These are phyloP conservation scores for Yamadazyma membranifaciens DNA, from an alignment of 1,139 yeast genomes.

Conservation along the genomic window DNA sequence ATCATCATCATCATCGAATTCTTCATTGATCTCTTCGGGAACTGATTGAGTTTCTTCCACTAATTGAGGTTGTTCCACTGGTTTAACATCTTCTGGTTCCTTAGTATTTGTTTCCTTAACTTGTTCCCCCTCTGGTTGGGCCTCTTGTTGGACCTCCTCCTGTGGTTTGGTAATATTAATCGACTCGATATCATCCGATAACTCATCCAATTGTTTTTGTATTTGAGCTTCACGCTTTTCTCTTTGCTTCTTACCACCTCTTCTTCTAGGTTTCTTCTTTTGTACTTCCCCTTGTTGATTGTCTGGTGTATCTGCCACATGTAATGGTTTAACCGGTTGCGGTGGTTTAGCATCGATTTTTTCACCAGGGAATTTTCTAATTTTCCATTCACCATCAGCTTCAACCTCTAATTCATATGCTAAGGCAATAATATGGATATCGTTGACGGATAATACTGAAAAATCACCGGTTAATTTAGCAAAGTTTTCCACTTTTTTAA, in stretches of 20 bases:
- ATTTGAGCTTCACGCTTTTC: constrained; percentile 49
- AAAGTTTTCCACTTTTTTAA: constrained; percentile 68
- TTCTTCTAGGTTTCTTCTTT: constrained; percentile 48
- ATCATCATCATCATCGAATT: constrained; percentile 60
- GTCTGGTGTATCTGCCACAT: constrained; percentile 24
- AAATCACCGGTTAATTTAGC: constrained; percentile 90
- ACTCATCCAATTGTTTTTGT: constrained; percentile 22
- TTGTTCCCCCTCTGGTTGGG: too few species aligned
- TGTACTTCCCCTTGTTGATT: constrained; percentile 17
- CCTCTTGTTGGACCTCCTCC: neutral
- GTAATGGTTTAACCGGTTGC: constrained; percentile 8
- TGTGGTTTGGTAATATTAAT: neutral
- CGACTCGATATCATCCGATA: constrained; percentile 8
- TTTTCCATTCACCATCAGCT: constrained; percentile 64
- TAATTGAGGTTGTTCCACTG: constrained; percentile 12
- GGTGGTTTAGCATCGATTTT: constrained; percentile 15
- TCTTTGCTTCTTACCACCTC: constrained; percentile 65
- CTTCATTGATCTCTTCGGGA: constrained; percentile 31
- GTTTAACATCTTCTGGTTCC: constrained; percentile 6
- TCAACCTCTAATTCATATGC: constrained; percentile 85
- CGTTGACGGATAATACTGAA: constrained; percentile 83
- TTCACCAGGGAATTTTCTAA: constrained; percentile 76
- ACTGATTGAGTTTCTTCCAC: constrained; percentile 21
- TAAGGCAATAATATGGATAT: constrained; percentile 87
- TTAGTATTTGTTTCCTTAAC: constrained; percentile 5